Base-by-base conservation (phyloP, 1,284 basidiomycete species). In the Ustilago vetiveriae region DNA sequence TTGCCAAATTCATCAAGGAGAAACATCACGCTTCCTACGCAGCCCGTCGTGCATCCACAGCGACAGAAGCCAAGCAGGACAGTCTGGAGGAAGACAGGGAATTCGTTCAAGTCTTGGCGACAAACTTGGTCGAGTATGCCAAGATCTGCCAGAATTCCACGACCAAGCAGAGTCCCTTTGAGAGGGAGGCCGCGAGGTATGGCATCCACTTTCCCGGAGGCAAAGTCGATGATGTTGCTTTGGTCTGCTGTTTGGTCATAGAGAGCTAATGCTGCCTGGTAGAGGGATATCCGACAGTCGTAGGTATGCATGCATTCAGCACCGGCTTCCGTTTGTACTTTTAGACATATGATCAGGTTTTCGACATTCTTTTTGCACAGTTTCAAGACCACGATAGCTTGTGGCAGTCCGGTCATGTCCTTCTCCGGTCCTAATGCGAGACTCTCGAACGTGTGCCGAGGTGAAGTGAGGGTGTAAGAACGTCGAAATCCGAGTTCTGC, bases 101-200 rank as follows among this genome's bases (percentile, higher is more conserved):
- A 50, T 76, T 76, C 49, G 65, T 74, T 6, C 68, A 75, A 50
- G 63, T 77, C 23, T 36, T 79, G 33, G 74, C 74, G 16, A 56
- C 58, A 11, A 76, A 67, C 36, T 27, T 79, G 36, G 63, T 81
- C 27, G 66, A 79, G 45, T 81, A 70, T 16, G 64, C 50, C 19
- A 69, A 62, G 50, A 57, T 72, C 35, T 67, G 74, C 38, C 60
- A 65, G 65, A 63, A 63, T 50, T 78, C 88, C 85, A 87, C 88
- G 85, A 81, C 87, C 50, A 89, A 90, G 74, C 88, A 88, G 85
- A 88, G 80, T 79, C 89, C 84, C 4, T 64, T 72, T 42, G 76
- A 79, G 62, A 33, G 70, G n/a, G 82, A 81, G 48, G 71, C 63
- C 9, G 71, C 55, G 10, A 79, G 78, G 71, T 67, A 72, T 44